Evolutionary conservation across 2,329 filamentous ascomycete genomes (phyloP).

Genomic region (Penicillium sclerotiorum): DNA sequence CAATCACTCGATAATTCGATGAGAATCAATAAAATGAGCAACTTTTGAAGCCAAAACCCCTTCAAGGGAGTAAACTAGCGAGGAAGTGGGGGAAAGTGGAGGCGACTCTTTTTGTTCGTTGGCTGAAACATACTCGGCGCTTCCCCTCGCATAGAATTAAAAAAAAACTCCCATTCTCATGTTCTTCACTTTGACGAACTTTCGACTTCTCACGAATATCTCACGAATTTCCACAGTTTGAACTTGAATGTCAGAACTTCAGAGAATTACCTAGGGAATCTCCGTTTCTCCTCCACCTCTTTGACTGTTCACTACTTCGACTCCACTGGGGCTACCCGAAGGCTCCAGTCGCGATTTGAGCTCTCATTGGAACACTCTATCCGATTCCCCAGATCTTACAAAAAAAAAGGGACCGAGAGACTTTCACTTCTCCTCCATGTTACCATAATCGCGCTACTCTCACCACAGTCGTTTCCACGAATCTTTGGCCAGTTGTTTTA

Average conservation of each 20-base stretch:
- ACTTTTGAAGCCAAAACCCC: background rate
- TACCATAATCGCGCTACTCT: background rate
- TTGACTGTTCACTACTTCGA: no score
- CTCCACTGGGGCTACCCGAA: slow-evolving; percentile 8
- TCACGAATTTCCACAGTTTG: no score
- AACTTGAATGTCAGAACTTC: no score
- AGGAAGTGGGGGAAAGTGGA: slow-evolving; percentile 2
- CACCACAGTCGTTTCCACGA: slow-evolving; percentile 8
- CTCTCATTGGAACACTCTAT: slow-evolving; percentile 2
- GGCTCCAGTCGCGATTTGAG: background rate
- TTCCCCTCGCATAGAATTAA: background rate
- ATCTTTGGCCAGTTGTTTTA: no score
- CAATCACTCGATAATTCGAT: no score
- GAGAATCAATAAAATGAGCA: background rate
- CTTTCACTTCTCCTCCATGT: background rate
- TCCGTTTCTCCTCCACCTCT: no score
- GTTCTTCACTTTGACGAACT: background rate
- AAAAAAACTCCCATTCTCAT: background rate
- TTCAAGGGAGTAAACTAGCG: slow-evolving; percentile 8
- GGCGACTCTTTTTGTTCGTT: background rate
- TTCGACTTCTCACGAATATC: no score
- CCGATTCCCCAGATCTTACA: background rate
- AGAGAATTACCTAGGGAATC: no score
- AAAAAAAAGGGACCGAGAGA: background rate
- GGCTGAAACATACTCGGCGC: slow-evolving; percentile 6